Percentiles rank a stretch among this genome's conserved stretches.
These are phyloP conservation scores for Lentinula lateritia DNA, from an alignment of 768 basidiomycete species.

Conservation along the genomic window DNA sequence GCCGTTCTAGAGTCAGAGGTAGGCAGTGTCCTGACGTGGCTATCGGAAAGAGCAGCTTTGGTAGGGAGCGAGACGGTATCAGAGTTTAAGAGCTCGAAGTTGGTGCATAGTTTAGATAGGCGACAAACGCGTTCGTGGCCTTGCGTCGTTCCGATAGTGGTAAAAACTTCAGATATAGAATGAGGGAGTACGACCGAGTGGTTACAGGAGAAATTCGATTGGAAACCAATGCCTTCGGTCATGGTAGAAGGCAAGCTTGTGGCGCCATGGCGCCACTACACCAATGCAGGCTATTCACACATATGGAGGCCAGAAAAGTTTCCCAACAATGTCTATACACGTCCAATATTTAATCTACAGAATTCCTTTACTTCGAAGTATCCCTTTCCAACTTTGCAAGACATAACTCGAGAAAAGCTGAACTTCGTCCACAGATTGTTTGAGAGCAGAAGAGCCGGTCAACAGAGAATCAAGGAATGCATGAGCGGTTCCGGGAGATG, in stretches of 20 bases:
- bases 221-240: neutral
- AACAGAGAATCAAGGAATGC: conserved; percentile 66
- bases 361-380: conserved; percentile 62
- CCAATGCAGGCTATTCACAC: too few relatives aligned
- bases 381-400: conserved; percentile 64
- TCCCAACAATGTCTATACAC: too few relatives aligned
- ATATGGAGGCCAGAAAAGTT: too few relatives aligned
- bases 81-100: conserved; percentile 18
- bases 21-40: conserved; percentile 10
- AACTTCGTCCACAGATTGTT: conserved; percentile 45
- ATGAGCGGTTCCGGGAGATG: conserved; percentile 62
- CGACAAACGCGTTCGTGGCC: conserved; percentile 28
- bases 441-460: conserved; percentile 37
- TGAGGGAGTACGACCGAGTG: conserved; percentile 23
- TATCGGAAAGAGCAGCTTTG: conserved; percentile 10
- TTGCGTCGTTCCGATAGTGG: conserved; percentile 18
- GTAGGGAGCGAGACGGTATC: conserved; percentile 18
- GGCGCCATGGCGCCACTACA: neutral
- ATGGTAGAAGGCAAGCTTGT: neutral
- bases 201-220: conserved; percentile 23
- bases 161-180: conserved; percentile 22
- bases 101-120: conserved; percentile 23
- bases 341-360: conserved; percentile 19
- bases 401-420: conserved; percentile 56
- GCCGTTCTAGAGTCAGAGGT: neutral